Conservation (phyloP, 2,329 filamentous ascomycete genomes). For the Penicillium freii region DNA sequence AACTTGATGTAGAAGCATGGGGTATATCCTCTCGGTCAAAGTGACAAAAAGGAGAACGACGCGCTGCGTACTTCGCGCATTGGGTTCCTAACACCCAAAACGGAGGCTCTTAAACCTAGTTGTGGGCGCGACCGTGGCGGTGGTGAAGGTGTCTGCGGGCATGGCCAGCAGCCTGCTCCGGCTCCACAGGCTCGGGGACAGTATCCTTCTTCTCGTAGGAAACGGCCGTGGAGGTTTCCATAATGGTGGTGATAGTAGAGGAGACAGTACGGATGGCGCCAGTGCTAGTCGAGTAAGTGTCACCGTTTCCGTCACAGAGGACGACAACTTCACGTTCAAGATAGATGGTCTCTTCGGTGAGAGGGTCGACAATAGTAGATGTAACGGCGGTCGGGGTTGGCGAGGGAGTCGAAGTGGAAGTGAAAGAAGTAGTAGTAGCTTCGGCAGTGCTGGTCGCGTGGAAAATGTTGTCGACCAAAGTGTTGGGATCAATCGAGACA, state of each 20-base stretch:
- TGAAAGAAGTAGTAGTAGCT: conserved; percentile 12
- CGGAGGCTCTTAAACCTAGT: not conserved
- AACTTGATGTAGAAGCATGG: conserved; percentile 5
- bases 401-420: conserved; percentile 20
- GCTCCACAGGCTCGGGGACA: conserved; percentile 19
- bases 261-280: conserved; percentile 27
- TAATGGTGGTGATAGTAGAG: conserved; percentile 22
- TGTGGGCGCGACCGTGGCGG: conserved; percentile 27
- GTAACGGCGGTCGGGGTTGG: conserved; percentile 28
- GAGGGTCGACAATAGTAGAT: conserved; percentile 21
- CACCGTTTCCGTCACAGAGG: conserved; percentile 26
- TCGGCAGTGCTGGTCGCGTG: conserved; percentile 1
- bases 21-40: not conserved
- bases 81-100: not conserved
- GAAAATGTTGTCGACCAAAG: conserved; percentile 2
- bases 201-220: conserved; percentile 20
- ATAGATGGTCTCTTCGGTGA: conserved; percentile 32
- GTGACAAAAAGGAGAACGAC: conserved; percentile 1
- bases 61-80: conserved; percentile 10
- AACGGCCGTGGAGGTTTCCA: conserved; percentile 26
- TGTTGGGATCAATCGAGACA: conserved; percentile 6
- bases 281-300: conserved; percentile 26
- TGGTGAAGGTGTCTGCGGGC: conserved; percentile 25
- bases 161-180: conserved; percentile 19
- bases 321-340: conserved; percentile 32